phyloP scores from a whole-genome alignment of 1,139 yeast species.

The Saccharomyces uvarum region DNA sequence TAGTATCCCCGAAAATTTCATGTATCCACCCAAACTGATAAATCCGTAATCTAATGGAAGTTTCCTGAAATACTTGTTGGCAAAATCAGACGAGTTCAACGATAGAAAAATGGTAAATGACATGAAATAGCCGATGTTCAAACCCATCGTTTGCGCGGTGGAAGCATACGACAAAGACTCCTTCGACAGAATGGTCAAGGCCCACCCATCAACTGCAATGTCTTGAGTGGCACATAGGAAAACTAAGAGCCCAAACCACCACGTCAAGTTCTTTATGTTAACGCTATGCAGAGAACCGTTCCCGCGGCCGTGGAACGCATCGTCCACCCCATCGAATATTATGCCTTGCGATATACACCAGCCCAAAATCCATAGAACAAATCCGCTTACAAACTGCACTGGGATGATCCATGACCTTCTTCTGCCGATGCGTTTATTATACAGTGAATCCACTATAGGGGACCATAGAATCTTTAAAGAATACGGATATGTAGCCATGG shows the following conservation, averaged over 20 bases:
- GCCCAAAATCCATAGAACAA: constrained; percentile 61
- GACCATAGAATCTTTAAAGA: constrained; percentile 90
- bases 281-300: constrained; percentile 11
- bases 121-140: constrained; percentile 85
- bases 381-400: constrained; percentile 69
- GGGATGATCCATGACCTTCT: constrained; percentile 94
- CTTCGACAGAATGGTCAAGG: constrained; percentile 73
- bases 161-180: constrained; percentile 86
- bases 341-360: constrained; percentile 40
- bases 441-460: constrained; percentile 88
- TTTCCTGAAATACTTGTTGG: constrained; percentile 68
- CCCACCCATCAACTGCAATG: constrained; percentile 99
- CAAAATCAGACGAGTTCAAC: constrained; percentile 84
- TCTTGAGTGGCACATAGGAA: constrained; percentile 95
- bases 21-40: constrained; percentile 64
- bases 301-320: constrained; percentile 20
- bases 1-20: constrained; percentile 68
- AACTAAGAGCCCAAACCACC: constrained; percentile 65
- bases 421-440: constrained; percentile 60
- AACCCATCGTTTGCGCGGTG: constrained; percentile 93
- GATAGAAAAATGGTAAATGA: constrained; percentile 89
- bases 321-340: constrained; percentile 51
- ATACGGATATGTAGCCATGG: constrained; percentile 91
- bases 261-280: constrained; percentile 27
- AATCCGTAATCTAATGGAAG: constrained; percentile 59